Evolutionary conservation across 2,329 filamentous ascomycete genomes (phyloP).

Genomic region (Amesomyces nigricolor): DNA sequence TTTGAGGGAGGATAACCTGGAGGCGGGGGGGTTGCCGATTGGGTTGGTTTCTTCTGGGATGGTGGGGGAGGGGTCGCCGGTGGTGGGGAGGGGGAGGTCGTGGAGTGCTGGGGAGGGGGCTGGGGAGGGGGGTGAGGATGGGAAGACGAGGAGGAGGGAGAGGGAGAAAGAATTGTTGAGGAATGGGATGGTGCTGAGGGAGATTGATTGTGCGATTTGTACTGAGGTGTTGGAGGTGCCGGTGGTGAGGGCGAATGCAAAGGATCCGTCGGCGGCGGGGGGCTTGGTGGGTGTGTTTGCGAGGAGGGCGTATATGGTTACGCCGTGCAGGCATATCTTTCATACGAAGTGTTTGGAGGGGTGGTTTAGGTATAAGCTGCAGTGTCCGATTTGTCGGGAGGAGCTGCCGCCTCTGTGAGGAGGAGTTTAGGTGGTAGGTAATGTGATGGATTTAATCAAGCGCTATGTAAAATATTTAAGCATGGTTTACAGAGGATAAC

Average conservation of each 20-base stretch:
- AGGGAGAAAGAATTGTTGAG: constrained; percentile 31
- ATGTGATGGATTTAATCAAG: neutral
- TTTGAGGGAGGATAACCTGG: constrained; percentile 72
- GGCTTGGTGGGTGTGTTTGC: constrained; percentile 66
- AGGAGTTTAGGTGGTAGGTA: constrained; percentile 16
- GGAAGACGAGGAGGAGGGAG: constrained; percentile 26
- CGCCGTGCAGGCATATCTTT: constrained; percentile 93
- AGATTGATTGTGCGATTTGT: constrained; percentile 91
- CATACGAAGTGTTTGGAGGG: constrained; percentile 87
- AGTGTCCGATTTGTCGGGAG: constrained; percentile 94
- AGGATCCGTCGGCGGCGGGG: constrained; percentile 39
- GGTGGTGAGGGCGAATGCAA: constrained; percentile 58
- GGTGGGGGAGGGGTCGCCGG: constrained; percentile 6
- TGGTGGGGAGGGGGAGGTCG: constrained; percentile 24
- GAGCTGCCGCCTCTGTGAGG: constrained; percentile 74
- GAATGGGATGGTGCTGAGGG: constrained; percentile 35
- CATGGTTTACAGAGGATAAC: too few species aligned
- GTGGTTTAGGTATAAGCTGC: constrained; percentile 89
- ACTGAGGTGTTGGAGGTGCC: constrained; percentile 87
- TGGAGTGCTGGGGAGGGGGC: constrained; percentile 19
- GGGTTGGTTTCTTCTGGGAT: constrained; percentile 48
- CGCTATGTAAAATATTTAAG: neutral
- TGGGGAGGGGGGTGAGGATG: constrained; percentile 1
- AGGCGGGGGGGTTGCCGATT: constrained; percentile 75
- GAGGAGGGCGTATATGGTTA: constrained; percentile 89